Base-by-base conservation (phyloP, 2,329 filamentous ascomycete genomes). In the Tolypocladium endophyticum region DNA sequence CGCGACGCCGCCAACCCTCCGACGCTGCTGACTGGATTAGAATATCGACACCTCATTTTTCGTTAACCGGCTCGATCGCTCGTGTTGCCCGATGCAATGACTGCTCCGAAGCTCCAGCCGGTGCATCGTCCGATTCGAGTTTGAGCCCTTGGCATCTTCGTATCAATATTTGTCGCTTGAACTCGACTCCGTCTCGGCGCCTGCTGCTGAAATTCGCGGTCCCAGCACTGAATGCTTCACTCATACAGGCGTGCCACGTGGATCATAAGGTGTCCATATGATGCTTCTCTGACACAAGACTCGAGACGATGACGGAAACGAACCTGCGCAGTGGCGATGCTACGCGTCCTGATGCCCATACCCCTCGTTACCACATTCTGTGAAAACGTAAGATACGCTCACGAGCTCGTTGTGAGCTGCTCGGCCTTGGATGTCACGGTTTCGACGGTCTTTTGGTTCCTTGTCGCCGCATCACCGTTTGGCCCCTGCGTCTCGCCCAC, bases 401-500 rank as follows among this genome's bases (percentile, higher is more conserved):
- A 54, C 4, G 20, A 35, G 50, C 20, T 36, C 30, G 50, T 36
- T 33, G 20, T 23, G 20, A 54, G 50, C 30, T 54, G 50, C 50
- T 36, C 50, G 16, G 35, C 20, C 50, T 36, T n/a, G 50, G 50
- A 12, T 4, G 30, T 28, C 25, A 30, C 28, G 47, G 4, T n/a
- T 16, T 52, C 28, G 25, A 52, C 47, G 28, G 28, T 4, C 4
- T 25, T 39, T 4, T 7, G 14, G 12, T 33, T 28, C 23, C 30
- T 16, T 18, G 25, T 18, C 35, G 35, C 20, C 23, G 38, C 23
- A 9, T 43, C 39, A 18, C 25, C 55, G 9, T 45, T 56, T 2
- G 38, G 2, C 18, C n/a, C 25, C 11, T 35, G 25, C 11, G 4
- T 18, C 39, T 68, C 63, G 61, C 75, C 71, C 4, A 75, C 66